These are phyloP conservation scores for Ascochyta koolunga DNA, from an alignment of 2,329 filamentous ascomycete species.

Conservation along the genomic window DNA sequence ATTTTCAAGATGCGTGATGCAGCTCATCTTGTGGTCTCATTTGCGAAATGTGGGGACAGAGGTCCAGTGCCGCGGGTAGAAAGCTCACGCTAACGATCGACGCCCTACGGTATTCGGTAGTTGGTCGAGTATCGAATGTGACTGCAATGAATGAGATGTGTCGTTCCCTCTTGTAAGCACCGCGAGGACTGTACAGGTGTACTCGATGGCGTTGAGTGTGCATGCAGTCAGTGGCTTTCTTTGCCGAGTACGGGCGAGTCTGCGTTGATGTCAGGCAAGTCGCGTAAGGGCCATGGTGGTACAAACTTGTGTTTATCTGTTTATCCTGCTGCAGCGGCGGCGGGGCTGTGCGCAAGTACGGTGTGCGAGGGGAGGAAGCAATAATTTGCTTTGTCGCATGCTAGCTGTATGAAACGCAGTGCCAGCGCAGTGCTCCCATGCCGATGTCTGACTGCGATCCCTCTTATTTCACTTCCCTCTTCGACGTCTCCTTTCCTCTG, in stretches of 20 bases:
- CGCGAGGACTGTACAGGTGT: background rate
- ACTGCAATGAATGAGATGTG: conserved; percentile 1
- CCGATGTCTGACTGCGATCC: conserved; percentile 17
- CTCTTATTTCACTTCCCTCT: conserved; percentile 26
- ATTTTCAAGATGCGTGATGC: background rate
- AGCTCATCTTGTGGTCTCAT: background rate
- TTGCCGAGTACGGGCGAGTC: background rate
- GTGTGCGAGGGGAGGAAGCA: conserved; percentile 11
- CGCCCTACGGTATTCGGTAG: background rate
- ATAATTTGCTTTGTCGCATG: conserved; percentile 30
- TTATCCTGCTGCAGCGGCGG: background rate
- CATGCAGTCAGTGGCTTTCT: too few species aligned
- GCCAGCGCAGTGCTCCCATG: conserved; percentile 19
- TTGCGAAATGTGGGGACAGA: conserved; percentile 3
- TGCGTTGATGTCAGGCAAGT: background rate
- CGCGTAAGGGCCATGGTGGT: background rate
- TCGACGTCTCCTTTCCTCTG: conserved; percentile 11
- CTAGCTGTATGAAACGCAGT: conserved; percentile 27
- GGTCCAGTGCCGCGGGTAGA: background rate
- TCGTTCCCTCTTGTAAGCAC: background rate
- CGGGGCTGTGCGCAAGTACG: conserved; percentile 13
- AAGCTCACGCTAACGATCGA: background rate
- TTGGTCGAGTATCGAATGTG: background rate
- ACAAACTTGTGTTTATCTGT: conserved; percentile 4
- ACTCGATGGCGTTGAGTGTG: too few species aligned